These are phyloP conservation scores for Arabis alpina DNA, from an alignment of 345 rosid species.

Conservation along the genomic window DNA sequence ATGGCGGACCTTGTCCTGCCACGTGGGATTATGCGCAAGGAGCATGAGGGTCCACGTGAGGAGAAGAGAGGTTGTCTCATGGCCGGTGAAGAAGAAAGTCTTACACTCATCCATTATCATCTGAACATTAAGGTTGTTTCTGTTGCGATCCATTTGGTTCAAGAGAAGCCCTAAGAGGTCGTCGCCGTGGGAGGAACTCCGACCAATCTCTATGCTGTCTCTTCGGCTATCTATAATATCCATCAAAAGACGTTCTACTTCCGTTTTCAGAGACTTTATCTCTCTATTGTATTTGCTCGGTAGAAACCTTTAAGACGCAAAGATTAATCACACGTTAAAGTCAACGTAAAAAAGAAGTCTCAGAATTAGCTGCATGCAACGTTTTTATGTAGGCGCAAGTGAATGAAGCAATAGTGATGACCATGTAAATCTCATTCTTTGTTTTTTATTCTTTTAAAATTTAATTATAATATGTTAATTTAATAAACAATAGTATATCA, in stretches of 20 bases:
- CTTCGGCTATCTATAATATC: conserved; percentile 82
- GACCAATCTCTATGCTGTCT: conserved; percentile 79
- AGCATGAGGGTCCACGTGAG: conserved; percentile 97
- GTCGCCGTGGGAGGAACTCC: conserved; percentile 77
- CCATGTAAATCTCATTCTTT: background rate
- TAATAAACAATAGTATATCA: background rate
- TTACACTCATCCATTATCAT: conserved; percentile 96
- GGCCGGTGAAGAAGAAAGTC: conserved; percentile 96
- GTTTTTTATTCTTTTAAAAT: background rate
- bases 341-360: background rate
- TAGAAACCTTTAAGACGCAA: conserved; percentile 52
- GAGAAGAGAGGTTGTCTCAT: conserved; percentile 86
- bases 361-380: conserved; percentile 27
- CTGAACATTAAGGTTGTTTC: conserved; percentile 60
- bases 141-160: conserved; percentile 56
- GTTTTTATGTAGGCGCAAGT: background rate
- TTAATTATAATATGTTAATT: background rate
- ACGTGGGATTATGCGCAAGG: conserved; percentile 73
- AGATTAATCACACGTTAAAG: conserved; percentile 17
- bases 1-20: conserved; percentile 81
- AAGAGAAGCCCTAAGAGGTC: conserved; percentile 82
- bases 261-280: conserved; percentile 75
- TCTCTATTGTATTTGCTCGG: conserved; percentile 90
- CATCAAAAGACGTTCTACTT: conserved; percentile 78
- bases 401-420: conserved; percentile 10